phyloP scores from a whole-genome alignment of 2,329 filamentous ascomycete species.

The Aspergillus ustus region DNA sequence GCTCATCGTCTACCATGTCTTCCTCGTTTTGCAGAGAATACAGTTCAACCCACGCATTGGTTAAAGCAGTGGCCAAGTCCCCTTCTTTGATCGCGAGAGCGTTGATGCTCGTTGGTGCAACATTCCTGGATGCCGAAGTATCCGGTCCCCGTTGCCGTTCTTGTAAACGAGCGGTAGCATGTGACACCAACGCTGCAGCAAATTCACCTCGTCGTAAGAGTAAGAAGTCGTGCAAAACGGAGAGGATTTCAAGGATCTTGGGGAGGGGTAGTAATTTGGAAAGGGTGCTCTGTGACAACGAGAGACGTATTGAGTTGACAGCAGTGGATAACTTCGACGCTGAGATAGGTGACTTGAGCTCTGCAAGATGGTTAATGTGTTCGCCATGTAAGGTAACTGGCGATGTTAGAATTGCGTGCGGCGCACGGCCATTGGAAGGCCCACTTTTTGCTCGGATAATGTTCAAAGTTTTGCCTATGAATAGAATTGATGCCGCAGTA shows the following conservation, averaged over 20 bases:
- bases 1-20: constrained; percentile 71
- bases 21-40: constrained; percentile 79
- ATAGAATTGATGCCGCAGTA: constrained; percentile 82
- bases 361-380: constrained; percentile 64
- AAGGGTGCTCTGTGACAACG: constrained; percentile 80
- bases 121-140: constrained; percentile 54
- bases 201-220: constrained; percentile 89
- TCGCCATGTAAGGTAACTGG: constrained; percentile 61
- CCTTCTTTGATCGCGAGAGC: constrained; percentile 80
- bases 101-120: constrained; percentile 57
- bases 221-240: constrained; percentile 82
- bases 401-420: constrained; percentile 51
- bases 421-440: constrained; percentile 36
- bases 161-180: constrained; percentile 80
- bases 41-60: constrained; percentile 78
- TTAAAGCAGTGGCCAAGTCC: constrained; percentile 77
- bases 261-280: constrained; percentile 79
- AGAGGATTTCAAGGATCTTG: constrained; percentile 76
- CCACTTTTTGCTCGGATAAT: constrained; percentile 68
- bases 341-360: constrained; percentile 74
- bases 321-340: constrained; percentile 71
- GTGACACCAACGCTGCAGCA: constrained; percentile 79
- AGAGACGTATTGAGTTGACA: constrained; percentile 76
- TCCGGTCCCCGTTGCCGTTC: constrained; percentile 70
- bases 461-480: constrained; percentile 86